Conservation (phyloP, 1,284 basidiomycete genomes). For the Boletus mariae region DNA sequence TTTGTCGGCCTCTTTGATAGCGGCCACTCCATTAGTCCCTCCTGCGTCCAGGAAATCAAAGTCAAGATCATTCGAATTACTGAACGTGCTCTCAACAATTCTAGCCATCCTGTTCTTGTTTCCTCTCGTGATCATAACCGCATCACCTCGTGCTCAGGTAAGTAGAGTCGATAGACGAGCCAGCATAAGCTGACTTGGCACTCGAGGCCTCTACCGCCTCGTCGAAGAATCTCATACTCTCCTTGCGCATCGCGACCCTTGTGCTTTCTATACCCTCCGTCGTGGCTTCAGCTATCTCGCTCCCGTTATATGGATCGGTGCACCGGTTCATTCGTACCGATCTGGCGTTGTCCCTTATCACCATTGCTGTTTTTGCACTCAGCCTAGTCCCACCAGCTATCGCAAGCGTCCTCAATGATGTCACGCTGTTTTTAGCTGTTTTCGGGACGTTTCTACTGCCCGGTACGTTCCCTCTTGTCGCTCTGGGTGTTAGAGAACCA, state of each 20-base stretch:
- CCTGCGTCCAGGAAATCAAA: constrained; percentile 44
- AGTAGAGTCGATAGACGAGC: constrained; percentile 17
- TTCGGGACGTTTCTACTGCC: constrained; percentile 58
- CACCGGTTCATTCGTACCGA: constrained; percentile 45
- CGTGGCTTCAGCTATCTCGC: constrained; percentile 49
- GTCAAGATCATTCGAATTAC: constrained; percentile 53
- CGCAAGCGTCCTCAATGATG: constrained; percentile 42
- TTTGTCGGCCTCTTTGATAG: constrained; percentile 57
- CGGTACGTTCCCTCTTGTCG: constrained; percentile 34
- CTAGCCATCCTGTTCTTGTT: constrained; percentile 50
- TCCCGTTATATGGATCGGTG: constrained; percentile 41
- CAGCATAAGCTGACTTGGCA: constrained; percentile 5
- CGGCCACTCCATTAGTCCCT: constrained; percentile 33
- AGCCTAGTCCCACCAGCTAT: constrained; percentile 39
- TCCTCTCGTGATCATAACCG: constrained; percentile 55
- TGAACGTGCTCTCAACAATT: constrained; percentile 50
- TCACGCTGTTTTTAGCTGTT: constrained; percentile 47
- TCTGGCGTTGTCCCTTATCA: constrained; percentile 44
- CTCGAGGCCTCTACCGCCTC: constrained; percentile 26
- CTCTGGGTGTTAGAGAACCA: not conserved
- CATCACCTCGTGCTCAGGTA: constrained; percentile 41
- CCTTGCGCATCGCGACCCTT: constrained; percentile 52
- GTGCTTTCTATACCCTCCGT: constrained; percentile 58
- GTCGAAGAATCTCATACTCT: constrained; percentile 35
- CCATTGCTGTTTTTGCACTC: constrained; percentile 41